These are phyloP conservation scores for Rasamsonia emersonii DNA, from an alignment of 2,329 filamentous ascomycete genomes.

Conservation along the genomic window DNA sequence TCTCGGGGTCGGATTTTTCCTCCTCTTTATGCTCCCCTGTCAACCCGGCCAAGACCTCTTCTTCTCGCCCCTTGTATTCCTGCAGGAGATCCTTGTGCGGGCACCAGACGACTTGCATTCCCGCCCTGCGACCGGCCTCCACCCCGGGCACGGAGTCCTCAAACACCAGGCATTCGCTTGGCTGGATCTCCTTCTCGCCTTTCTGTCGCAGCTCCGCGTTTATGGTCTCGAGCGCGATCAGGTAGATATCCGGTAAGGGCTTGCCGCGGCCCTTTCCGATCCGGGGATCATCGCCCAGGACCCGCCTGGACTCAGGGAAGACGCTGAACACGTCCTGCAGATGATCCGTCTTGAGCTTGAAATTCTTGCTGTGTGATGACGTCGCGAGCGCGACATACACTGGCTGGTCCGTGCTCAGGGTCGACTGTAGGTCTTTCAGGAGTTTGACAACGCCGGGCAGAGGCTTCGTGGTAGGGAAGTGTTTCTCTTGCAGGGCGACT, in stretches of 20 bases:
- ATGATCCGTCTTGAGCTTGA: slow-evolving; percentile 62
- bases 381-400: slow-evolving; percentile 83
- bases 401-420: slow-evolving; percentile 29
- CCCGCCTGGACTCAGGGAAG: slow-evolving; percentile 62
- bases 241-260: slow-evolving; percentile 88
- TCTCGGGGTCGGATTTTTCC: slow-evolving; percentile 33
- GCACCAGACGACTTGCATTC: slow-evolving; percentile 91
- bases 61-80: slow-evolving; percentile 68
- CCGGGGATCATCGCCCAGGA: slow-evolving; percentile 77
- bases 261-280: slow-evolving; percentile 78
- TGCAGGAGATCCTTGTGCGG: slow-evolving; percentile 71
- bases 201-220: slow-evolving; percentile 58
- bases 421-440: slow-evolving; percentile 38
- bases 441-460: slow-evolving; percentile 70
- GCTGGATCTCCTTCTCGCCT: slow-evolving; percentile 56
- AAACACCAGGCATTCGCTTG: slow-evolving; percentile 89
- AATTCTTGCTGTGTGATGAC: slow-evolving; percentile 64
- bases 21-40: slow-evolving; percentile 60
- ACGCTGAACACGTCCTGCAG: slow-evolving; percentile 42
- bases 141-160: slow-evolving; percentile 93
- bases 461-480: slow-evolving; percentile 67
- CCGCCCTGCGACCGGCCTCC: slow-evolving; percentile 79
- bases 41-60: slow-evolving; percentile 71
- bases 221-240: slow-evolving; percentile 74
- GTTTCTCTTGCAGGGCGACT: slow-evolving; percentile 54